Evolutionary conservation across 1,139 yeast genomes (phyloP).

Genomic region (Blastobotrys niveus): DNA sequence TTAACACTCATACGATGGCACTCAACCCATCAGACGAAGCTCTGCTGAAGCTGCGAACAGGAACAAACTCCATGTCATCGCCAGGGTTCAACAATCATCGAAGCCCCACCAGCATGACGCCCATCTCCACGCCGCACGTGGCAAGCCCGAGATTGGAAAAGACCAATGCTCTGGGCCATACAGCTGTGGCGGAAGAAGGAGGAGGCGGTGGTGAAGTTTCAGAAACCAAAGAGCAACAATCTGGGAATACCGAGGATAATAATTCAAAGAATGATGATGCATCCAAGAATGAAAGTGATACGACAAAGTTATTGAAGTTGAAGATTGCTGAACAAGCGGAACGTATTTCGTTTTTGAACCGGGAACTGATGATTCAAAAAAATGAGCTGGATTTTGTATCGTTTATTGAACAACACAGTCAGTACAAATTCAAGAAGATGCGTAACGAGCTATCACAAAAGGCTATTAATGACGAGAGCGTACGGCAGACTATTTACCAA

Average conservation of each 20-base stretch:
- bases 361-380: slow-evolving; percentile 52
- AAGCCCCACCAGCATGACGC: slow-evolving; percentile 11
- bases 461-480: slow-evolving; percentile 29
- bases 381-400: slow-evolving; percentile 61
- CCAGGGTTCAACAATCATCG: slow-evolving; percentile 13
- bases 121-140: slow-evolving; percentile 11
- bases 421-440: slow-evolving; percentile 41
- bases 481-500: slow-evolving; percentile 30
- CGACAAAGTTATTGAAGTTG: slow-evolving; percentile 1
- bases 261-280: background rate
- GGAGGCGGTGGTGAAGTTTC: too few species aligned
- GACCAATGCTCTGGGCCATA: slow-evolving; percentile 3
- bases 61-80: slow-evolving; percentile 11
- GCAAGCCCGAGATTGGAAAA: slow-evolving; percentile 11
- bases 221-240: too few species aligned
- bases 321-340: slow-evolving; percentile 5
- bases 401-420: slow-evolving; percentile 49
- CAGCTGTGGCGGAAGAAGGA: background rate
- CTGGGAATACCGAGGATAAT: too few species aligned
- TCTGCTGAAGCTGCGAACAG: background rate
- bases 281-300: background rate
- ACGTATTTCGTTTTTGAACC: slow-evolving; percentile 22
- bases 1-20: background rate
- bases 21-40: background rate
- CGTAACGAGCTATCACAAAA: slow-evolving; percentile 37